A percentile compares a stretch with the other conserved stretches of the same genome.
Evolutionary conservation across 2,329 filamentous ascomycete genomes (phyloP).

Genomic region (Fusarium solani-melongenae): DNA sequence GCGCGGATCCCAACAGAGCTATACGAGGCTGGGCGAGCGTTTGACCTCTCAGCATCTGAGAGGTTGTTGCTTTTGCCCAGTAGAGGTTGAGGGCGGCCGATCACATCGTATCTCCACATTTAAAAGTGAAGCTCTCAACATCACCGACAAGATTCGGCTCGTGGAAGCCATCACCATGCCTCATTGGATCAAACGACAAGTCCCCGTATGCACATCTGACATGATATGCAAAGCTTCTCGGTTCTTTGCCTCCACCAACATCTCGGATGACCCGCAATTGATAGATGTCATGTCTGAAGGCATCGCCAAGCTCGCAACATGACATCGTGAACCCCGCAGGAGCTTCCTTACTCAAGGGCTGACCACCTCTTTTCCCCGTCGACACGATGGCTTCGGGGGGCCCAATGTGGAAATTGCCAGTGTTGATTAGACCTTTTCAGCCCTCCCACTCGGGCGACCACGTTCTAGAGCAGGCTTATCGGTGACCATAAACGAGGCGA

Average conservation of each 20-base stretch:
- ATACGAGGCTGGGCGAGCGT: slow-evolving; percentile 5
- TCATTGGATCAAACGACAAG: not conserved
- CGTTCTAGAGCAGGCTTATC: slow-evolving; percentile 16
- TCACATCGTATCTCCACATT: not conserved
- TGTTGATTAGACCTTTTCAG: not conserved
- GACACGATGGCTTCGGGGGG: not conserved
- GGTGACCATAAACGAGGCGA: not conserved
- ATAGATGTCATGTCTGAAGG: not conserved
- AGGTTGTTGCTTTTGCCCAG: not conserved
- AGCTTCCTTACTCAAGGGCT: not conserved
- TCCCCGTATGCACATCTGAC: slow-evolving; percentile 28
- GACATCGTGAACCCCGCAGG: not conserved
- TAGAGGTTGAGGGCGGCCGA: not conserved
- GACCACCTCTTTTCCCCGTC: not conserved
- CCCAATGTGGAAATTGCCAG: slow-evolving; percentile 14
- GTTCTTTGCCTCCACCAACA: not conserved
- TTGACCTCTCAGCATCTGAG: not conserved
- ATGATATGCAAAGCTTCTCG: slow-evolving; percentile 11
- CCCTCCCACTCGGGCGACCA: not conserved
- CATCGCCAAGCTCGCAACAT: not conserved
- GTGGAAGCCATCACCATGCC: slow-evolving; percentile 20
- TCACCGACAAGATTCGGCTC: not conserved
- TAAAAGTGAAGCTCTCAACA: not conserved
- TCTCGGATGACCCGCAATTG: not conserved
- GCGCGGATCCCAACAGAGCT: not conserved